Evolutionary conservation across 192 early-diverging fungal species (phyloP).

Genomic region (Umbelopsis isabellina): DNA sequence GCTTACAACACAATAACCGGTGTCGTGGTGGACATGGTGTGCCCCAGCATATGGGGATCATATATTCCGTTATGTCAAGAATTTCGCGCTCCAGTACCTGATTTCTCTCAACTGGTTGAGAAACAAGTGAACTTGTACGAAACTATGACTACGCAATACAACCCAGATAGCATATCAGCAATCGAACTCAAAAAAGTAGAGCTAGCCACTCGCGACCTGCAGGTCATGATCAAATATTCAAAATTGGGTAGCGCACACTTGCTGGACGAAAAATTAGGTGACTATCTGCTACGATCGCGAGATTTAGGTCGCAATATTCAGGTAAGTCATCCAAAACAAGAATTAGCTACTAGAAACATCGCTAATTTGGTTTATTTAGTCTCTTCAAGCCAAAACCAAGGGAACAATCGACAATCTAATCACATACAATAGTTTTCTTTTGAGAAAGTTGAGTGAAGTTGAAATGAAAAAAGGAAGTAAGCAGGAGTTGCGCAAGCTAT

Average conservation of each 20-base stretch:
- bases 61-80: constrained; percentile 22
- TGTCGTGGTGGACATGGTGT: not conserved
- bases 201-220: constrained; percentile 52
- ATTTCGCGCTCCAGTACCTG: constrained; percentile 36
- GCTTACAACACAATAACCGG: constrained; percentile 2
- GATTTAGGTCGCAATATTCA: constrained; percentile 48
- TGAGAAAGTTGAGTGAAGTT: constrained; percentile 38
- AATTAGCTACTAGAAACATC: constrained; percentile 38
- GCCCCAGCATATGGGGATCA: constrained; percentile 13
- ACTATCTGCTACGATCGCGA: constrained; percentile 45
- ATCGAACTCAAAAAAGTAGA: constrained; percentile 52
- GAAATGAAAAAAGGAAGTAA: constrained; percentile 34
- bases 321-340: constrained; percentile 21
- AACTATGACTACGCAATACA: constrained; percentile 38
- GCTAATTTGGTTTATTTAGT: constrained; percentile 45
- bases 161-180: constrained; percentile 36
- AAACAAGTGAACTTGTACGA: constrained; percentile 51
- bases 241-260: constrained; percentile 31
- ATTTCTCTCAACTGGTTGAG: constrained; percentile 53
- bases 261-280: constrained; percentile 41
- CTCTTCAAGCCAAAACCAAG: constrained; percentile 49
- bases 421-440: constrained; percentile 50
- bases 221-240: constrained; percentile 54
- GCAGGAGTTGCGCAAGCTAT: constrained; percentile 31
- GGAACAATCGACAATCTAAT: constrained; percentile 56